Evolutionary conservation across 2,329 filamentous ascomycete species (phyloP), one percentile per base, ranked within the genome.

Genomic region (Talaromyces verruculosus): DNA sequence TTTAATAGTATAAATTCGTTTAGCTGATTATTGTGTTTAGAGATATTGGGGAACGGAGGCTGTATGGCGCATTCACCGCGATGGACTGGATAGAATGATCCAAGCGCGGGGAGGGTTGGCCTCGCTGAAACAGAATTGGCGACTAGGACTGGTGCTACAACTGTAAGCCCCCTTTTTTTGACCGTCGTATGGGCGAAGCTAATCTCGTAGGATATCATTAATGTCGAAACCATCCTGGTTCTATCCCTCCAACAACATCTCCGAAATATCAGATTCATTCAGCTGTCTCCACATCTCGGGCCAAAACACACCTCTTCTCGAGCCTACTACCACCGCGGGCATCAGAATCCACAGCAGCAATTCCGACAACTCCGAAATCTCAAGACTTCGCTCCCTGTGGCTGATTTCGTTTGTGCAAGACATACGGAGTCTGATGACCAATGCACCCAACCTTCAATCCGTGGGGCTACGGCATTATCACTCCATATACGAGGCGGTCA

Each of bases 211-310:
- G 19, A 41, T 35, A 61, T 49, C 39, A 33, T 62, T 43, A 22
- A 65, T 65, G 64, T 55, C 58, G 25, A 62, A 65, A 58, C 64
- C 64, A 39, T 65, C 64, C 2, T 65, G 64, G 64, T 65, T 65
- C 39, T 65, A 51, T 28, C 59, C 64, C 10, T 62, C 64, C 35
- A 65, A 65, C 59, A 57, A 65, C 19, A 65, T 65, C 10, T 65
- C 64, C 19, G 64, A 62, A 41, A 65, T 65, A 37, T 65, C 59
- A 57, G 53, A 57, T 25, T 57, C 39, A 33, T 47, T 58, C 58
- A 65, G 28, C 22, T 65, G 19, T 41, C 63, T 41, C 8, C 63
- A 5, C 39, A 37, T 57, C 33, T 37, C 53, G 35, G 11, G 30
- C 6, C 39, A 58, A 45, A 35, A n/a, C 8, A 47, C 62, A 13